Evolutionary conservation across 371 early-diverging fungal genomes (phyloP).

Genomic region (Mortierella sp.): DNA sequence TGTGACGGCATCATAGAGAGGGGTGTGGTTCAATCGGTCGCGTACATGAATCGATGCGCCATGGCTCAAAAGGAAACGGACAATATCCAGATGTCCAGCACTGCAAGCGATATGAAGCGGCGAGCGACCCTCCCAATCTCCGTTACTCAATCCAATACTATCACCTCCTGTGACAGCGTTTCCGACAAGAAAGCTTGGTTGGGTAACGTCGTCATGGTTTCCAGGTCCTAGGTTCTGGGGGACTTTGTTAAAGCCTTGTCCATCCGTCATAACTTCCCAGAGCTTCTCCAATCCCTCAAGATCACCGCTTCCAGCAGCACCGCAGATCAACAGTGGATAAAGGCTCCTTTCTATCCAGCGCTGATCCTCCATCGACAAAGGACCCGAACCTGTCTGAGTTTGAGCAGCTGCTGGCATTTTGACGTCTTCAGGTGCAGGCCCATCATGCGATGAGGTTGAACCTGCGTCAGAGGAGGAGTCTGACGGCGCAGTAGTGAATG

Average conservation of each 20-base stretch:
- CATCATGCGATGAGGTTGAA: conserved; percentile 19
- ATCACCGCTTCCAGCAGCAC: conserved; percentile 90
- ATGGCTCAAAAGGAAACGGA: conserved; percentile 80
- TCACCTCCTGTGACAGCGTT: conserved; percentile 47
- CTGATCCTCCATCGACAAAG: conserved; percentile 55
- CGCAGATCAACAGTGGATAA: conserved; percentile 88
- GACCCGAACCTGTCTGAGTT: conserved; percentile 21
- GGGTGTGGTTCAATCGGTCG: conserved; percentile 92
- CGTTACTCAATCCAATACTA: conserved; percentile 74
- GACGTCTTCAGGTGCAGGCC: neutral
- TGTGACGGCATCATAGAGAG: conserved; percentile 86
- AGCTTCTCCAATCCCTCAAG: conserved; percentile 80
- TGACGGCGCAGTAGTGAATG: conserved; percentile 12
- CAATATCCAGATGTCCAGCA: conserved; percentile 78
- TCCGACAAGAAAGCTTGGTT: conserved; percentile 59
- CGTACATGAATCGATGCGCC: conserved; percentile 95
- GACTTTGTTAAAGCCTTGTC: conserved; percentile 16
- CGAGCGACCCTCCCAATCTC: conserved; percentile 91
- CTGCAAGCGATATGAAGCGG: conserved; percentile 91
- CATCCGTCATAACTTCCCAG: conserved; percentile 60
- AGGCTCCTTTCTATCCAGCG: conserved; percentile 85
- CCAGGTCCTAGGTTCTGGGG: conserved; percentile 26
- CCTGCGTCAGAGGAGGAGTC: conserved; percentile 28
- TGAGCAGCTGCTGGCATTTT: conserved; percentile 1
- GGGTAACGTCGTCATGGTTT: neutral